These are phyloP conservation scores for Acacia concinna DNA, from an alignment of 331 rosid species.

Conservation along the genomic window DNA sequence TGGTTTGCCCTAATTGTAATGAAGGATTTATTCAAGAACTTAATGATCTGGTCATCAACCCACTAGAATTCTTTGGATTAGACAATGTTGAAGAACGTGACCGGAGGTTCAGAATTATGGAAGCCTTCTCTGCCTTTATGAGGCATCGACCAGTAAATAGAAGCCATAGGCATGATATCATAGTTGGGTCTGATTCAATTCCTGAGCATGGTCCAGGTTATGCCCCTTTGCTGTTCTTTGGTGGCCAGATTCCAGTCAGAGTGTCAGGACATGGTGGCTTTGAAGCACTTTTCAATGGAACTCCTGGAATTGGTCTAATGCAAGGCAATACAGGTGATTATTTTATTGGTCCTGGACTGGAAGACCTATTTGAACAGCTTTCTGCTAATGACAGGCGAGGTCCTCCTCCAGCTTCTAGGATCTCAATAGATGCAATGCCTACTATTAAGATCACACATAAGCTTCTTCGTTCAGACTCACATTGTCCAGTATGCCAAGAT, in stretches of 20 bases:
- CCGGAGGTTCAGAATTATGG: conserved; percentile 40
- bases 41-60: conserved; percentile 51
- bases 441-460: conserved; percentile 51
- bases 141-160: conserved; percentile 55
- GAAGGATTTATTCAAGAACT: conserved; percentile 74
- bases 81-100: conserved; percentile 43
- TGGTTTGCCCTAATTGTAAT: conserved; percentile 53
- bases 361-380: conserved; percentile 75
- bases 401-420: conserved; percentile 66
- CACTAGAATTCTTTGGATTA: conserved; percentile 42
- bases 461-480: conserved; percentile 73
- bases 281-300: conserved; percentile 65
- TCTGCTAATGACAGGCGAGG: conserved; percentile 66
- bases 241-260: conserved; percentile 68
- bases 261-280: conserved; percentile 58
- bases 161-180: conserved; percentile 40
- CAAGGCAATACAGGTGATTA: conserved; percentile 67
- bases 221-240: conserved; percentile 65
- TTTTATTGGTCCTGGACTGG: conserved; percentile 77
- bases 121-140: conserved; percentile 52
- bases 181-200: conserved; percentile 46
- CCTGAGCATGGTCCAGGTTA: conserved; percentile 50
- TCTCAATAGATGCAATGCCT: conserved; percentile 71
- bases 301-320: conserved; percentile 62
- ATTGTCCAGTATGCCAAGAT: conserved; percentile 74